Conservation (phyloP, 495 filamentous ascomycete species). For the Trypethelium eluteriae region DNA sequence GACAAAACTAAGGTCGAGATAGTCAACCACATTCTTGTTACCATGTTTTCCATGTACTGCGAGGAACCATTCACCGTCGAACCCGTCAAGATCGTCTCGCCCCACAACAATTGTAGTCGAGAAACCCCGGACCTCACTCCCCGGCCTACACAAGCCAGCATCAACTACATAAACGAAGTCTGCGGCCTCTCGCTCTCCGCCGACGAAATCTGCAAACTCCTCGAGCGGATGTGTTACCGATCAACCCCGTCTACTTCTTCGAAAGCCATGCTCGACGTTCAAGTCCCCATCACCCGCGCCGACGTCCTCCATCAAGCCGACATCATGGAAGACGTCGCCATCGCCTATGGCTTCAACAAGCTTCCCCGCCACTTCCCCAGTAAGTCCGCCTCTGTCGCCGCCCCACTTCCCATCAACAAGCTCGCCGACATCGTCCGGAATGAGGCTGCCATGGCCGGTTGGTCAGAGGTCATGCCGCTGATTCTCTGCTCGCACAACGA, state of each 20-base stretch:
- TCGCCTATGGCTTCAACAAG: conserved; percentile 93
- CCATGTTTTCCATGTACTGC: conserved; percentile 95
- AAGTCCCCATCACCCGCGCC: conserved; percentile 79
- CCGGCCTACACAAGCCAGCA: conserved; percentile 67
- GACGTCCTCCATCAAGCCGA: conserved; percentile 95
- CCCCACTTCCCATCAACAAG: conserved; percentile 87
- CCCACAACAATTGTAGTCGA: conserved; percentile 78
- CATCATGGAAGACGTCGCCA: conserved; percentile 96
- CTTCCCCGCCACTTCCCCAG: conserved; percentile 77
- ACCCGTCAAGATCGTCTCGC: conserved; percentile 81
- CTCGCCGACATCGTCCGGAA: conserved; percentile 83
- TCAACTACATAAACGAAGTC: conserved; percentile 87
- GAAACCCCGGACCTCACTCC: conserved; percentile 70
- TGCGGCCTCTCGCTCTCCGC: conserved; percentile 71
- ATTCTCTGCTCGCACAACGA: conserved; percentile 98
- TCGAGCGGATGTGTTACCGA: conserved; percentile 77
- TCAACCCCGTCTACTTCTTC: conserved; percentile 60
- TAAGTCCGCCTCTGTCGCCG: conserved; percentile 74
- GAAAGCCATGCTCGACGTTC: conserved; percentile 64
- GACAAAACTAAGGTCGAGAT: conserved; percentile 96
- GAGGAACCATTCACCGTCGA: conserved; percentile 85
- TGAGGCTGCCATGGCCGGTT: conserved; percentile 90
- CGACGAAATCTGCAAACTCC: conserved; percentile 60
- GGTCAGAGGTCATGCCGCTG: conserved; percentile 91
- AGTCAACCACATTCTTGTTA: conserved; percentile 85